Evolutionary conservation across 2,329 filamentous ascomycete genomes (phyloP), one percentile per base, ranked within the genome.

Genomic region (Penicillium crustosum): DNA sequence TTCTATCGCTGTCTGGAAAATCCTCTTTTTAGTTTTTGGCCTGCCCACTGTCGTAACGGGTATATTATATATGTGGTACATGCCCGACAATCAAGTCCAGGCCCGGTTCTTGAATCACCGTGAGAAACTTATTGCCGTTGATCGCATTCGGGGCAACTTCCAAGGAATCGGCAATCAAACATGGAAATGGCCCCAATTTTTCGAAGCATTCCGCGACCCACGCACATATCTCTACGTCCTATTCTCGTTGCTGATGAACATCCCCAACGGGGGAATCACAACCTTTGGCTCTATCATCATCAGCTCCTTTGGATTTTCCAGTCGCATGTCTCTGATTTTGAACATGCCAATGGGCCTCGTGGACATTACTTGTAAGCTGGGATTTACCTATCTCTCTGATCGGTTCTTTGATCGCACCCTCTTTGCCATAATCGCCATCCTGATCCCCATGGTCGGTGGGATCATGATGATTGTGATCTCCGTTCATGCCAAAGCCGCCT

Each of bases 401-500:
- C 31, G 36, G 19, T 60, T 42, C 15, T 35, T 58, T 25, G 55
- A 62, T 41, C 60, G 60, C 13, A 60, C 57, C 6, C 42, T 59
- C 15, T 53, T 59, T 27, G 47, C 53, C 33, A 36, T 67, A 15
- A 58, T 65, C 31, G 66, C 66, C 8, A 67, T 66, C 49, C 44
- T 61, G 10, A 49, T 68, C 25, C 67, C 66, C 1, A 62, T 68
- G 23, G 54, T 70, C 10, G 67, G 66, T 10, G 57, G 59, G 12
- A 59, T 61, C 45, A 39, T 55, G 67, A 33, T 68, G 63, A 54
- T 68, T 60, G 52, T 52, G 41, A 38, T 61, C 58, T n/a, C 64
- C 27, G 1, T 38, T 29, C 35, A 59, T 8, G 68, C 60, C 10
- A 70, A 75, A 33, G 66, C 64, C 0, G 69, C 61, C 1, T 69